phyloP scores from a whole-genome alignment of 352 stramenopile species.

The Phytopythium ostracodes region DNA sequence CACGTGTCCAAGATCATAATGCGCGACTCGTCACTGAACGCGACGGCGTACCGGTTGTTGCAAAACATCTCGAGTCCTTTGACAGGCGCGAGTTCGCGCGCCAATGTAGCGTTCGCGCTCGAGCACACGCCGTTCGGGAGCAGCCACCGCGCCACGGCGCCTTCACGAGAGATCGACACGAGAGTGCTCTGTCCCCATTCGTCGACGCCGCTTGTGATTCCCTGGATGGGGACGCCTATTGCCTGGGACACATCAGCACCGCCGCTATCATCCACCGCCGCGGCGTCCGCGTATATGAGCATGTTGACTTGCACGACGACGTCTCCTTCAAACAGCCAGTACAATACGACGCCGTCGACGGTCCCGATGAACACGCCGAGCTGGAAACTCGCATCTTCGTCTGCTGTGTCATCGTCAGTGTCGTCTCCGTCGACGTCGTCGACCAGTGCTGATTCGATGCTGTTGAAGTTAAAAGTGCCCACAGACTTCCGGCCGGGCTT shows the following conservation, averaged over 20 bases:
- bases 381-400: slow-evolving; percentile 22
- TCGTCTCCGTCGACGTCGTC: slow-evolving; percentile 30
- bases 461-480: not conserved
- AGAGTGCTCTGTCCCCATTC: slow-evolving; percentile 78
- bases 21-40: slow-evolving; percentile 63
- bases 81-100: slow-evolving; percentile 54
- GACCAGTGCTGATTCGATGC: slow-evolving; percentile 16
- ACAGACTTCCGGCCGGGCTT: not conserved
- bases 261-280: not conserved
- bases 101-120: slow-evolving; percentile 42
- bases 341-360: slow-evolving; percentile 55
- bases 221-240: slow-evolving; percentile 33
- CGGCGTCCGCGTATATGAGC: slow-evolving; percentile 35
- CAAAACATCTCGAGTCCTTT: slow-evolving; percentile 71
- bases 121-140: slow-evolving; percentile 64
- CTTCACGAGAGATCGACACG: slow-evolving; percentile 49
- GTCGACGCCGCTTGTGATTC: slow-evolving; percentile 64
- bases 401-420: slow-evolving; percentile 12
- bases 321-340: slow-evolving; percentile 66
- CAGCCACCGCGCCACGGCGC: slow-evolving; percentile 57
- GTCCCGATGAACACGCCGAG: slow-evolving; percentile 74
- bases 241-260: not conserved
- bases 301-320: slow-evolving; percentile 63
- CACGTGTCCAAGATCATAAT: slow-evolving; percentile 81
- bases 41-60: slow-evolving; percentile 64